Conservation (phyloP, 495 filamentous ascomycete species). For the Penicillium egyptiacum region DNA sequence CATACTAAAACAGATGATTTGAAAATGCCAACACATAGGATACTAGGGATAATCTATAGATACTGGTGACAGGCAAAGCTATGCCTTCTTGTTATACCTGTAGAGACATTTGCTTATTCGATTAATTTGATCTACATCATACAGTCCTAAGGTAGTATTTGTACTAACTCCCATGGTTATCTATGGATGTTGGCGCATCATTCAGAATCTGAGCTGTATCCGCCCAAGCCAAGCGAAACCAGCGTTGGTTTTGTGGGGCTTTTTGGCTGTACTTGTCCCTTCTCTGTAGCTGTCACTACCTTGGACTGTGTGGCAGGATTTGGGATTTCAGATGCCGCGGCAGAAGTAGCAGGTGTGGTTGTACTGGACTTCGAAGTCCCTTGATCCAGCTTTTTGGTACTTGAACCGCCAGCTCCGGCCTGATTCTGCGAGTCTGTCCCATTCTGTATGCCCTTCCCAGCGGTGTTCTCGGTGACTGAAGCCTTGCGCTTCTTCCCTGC, state of each 20-base stretch:
- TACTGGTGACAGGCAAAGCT: not conserved
- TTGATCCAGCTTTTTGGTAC: slow-evolving; percentile 3
- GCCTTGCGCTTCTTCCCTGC: slow-evolving; percentile 61
- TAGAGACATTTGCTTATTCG: not conserved
- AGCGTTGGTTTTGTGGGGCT: slow-evolving; percentile 17
- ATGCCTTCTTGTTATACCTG: not conserved
- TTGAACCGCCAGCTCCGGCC: not conserved
- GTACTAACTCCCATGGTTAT: not conserved
- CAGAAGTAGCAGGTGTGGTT: not conserved
- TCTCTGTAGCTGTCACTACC: not conserved
- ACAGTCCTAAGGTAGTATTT: not conserved
- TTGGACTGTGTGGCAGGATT: slow-evolving; percentile 4
- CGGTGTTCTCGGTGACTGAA: slow-evolving; percentile 28
- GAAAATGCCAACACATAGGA: not conserved
- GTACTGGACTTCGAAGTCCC: not conserved
- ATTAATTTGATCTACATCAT: not conserved
- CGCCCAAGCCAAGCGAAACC: slow-evolving; percentile 38
- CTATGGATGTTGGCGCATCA: slow-evolving; percentile 19
- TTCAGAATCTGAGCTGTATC: slow-evolving; percentile 47
- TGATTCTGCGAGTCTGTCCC: slow-evolving; percentile 18
- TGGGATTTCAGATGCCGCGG: not conserved
- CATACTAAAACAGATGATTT: not conserved
- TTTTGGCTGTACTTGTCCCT: not conserved
- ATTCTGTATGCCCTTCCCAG: slow-evolving; percentile 11
- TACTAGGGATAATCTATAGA: not conserved